A percentile compares a stretch with the other conserved stretches of the same genome.
These are phyloP conservation scores for Tylopilus rubrobrunneus DNA, from an alignment of 768 basidiomycete species.

Conservation along the genomic window DNA sequence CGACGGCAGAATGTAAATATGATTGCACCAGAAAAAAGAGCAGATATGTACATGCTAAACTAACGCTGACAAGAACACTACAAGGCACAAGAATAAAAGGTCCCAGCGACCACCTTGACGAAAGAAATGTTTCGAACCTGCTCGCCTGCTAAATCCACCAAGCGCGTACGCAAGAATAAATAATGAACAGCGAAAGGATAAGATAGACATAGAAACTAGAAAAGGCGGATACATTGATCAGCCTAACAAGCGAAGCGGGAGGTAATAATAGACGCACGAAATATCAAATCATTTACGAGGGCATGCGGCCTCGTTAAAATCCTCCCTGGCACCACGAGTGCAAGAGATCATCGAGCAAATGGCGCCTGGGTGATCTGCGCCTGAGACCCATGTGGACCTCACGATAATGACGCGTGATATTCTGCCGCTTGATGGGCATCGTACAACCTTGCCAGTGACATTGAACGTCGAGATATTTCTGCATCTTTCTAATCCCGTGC, in stretches of 20 bases:
- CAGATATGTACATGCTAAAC: neutral
- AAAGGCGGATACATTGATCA: neutral
- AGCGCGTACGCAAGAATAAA: slow-evolving; percentile 7
- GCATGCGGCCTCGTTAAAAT: neutral
- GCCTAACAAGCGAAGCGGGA: neutral
- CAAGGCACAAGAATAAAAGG: neutral
- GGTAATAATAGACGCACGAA: neutral
- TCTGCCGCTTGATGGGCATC: neutral
- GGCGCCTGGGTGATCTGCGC: neutral
- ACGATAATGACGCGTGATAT: slow-evolving; percentile 10
- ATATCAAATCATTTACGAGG: neutral
- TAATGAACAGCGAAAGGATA: neutral
- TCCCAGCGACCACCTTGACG: neutral
- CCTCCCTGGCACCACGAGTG: neutral
- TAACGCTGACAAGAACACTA: neutral
- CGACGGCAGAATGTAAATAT: too few relatives aligned
- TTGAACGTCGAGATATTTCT: neutral
- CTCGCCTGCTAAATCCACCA: neutral
- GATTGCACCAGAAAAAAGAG: neutral
- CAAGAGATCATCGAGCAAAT: neutral
- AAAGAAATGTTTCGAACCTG: neutral
- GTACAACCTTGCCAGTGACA: slow-evolving; percentile 14
- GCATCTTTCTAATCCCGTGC: slow-evolving; percentile 10
- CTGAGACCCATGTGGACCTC: slow-evolving; percentile 15
- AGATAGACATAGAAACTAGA: neutral